Percentiles rank a stretch among this genome's conserved stretches.
Evolutionary conservation across 352 stramenopile genomes (phyloP).

Genomic region (Pythium dissimile): DNA sequence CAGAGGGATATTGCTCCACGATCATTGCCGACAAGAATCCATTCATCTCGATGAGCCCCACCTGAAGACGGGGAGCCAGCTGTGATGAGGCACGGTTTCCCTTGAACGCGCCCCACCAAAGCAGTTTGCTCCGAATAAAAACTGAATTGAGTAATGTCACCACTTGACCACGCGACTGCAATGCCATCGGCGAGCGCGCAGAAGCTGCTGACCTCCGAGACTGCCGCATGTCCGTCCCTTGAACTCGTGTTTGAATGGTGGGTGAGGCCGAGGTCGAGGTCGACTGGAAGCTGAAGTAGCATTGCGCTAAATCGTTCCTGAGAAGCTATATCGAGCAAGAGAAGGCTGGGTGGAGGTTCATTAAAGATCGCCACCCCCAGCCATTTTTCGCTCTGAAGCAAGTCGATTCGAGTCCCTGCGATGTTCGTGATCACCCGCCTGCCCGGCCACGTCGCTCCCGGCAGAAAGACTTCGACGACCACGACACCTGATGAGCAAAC

Average conservation of each 20-base stretch:
- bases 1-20: not conserved
- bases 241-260: no score
- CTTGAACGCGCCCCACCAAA: not conserved
- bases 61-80: no score
- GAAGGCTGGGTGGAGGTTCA: slow-evolving; percentile 8
- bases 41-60: not conserved
- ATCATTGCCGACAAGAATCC: slow-evolving; percentile 3
- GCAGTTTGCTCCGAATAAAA: not conserved
- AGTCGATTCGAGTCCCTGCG: not conserved
- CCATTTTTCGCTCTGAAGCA: not conserved
- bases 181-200: slow-evolving; percentile 2
- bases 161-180: slow-evolving; percentile 12
- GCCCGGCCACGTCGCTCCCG: not conserved
- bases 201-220: not conserved
- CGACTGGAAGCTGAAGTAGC: not conserved
- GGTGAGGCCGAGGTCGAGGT: not conserved
- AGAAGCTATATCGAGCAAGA: slow-evolving; percentile 8
- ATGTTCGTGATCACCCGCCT: slow-evolving; percentile 6
- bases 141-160: slow-evolving; percentile 1
- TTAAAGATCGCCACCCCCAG: slow-evolving; percentile 11
- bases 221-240: no score
- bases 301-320: slow-evolving; percentile 1
- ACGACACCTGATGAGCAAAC: slow-evolving; percentile 11
- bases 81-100: not conserved
- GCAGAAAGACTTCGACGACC: slow-evolving; percentile 17